phyloP scores from a whole-genome alignment of 129 eudicot genomes.

The Lactuca saligna region DNA sequence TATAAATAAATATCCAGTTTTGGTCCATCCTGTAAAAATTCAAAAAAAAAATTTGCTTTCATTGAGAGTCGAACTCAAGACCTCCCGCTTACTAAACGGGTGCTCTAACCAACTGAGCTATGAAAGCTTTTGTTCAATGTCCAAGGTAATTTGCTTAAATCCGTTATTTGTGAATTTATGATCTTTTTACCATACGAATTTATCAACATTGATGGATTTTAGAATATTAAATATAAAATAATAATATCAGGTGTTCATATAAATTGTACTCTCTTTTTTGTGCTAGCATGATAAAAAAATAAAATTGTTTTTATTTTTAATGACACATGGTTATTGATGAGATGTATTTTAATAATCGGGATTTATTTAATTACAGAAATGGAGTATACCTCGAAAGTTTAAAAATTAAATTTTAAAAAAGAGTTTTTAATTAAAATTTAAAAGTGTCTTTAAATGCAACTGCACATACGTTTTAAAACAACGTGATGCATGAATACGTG shows the following conservation, averaged over 20 bases:
- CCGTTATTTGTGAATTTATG: neutral
- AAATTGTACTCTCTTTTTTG: too few species aligned
- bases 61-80: conserved; percentile 97
- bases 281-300: neutral
- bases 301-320: too few species aligned
- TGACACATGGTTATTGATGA: neutral
- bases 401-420: too few species aligned
- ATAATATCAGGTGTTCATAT: neutral
- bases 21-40: neutral
- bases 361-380: too few species aligned
- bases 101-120: conserved; percentile 70
- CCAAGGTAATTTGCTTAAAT: too few species aligned
- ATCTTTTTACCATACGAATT: too few species aligned
- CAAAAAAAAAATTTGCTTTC: conserved; percentile 34
- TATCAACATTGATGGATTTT: neutral
- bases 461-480: too few species aligned
- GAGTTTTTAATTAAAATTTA: too few species aligned
- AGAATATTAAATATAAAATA: too few species aligned
- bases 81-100: conserved; percentile 93
- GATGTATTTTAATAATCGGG: neutral
- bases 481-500: too few species aligned
- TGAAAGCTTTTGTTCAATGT: conserved; percentile 27
- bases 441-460: too few species aligned
- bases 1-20: neutral
- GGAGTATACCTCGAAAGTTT: too few species aligned